phyloP scores from a whole-genome alignment of 495 filamentous ascomycete genomes.

The Talaromyces liani region DNA sequence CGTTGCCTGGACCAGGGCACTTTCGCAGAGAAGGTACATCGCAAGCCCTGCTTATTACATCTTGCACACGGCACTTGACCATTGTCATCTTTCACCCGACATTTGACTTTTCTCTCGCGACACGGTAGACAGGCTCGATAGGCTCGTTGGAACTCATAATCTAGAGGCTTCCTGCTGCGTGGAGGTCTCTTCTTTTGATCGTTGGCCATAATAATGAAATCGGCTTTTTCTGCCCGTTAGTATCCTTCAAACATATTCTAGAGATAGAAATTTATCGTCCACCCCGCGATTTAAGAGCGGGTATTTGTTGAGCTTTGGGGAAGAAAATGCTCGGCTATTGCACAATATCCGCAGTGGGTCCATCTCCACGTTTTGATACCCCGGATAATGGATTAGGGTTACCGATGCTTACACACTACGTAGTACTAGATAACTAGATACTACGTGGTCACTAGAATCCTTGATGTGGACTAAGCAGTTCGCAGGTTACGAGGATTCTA shows the following conservation, averaged over 20 bases:
- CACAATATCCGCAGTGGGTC: neutral
- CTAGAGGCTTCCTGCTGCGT: slow-evolving; percentile 8
- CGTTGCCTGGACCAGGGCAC: slow-evolving; percentile 17
- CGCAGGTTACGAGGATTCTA: too few species aligned
- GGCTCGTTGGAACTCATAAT: slow-evolving; percentile 19
- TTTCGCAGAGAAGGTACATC: slow-evolving; percentile 17
- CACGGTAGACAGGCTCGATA: slow-evolving; percentile 25
- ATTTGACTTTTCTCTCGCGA: slow-evolving; percentile 22
- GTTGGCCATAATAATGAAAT: neutral
- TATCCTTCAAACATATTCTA: neutral
- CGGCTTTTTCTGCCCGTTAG: neutral
- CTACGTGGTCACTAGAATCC: too few species aligned
- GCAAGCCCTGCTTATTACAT: slow-evolving; percentile 14
- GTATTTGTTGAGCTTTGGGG: neutral
- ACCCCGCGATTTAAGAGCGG: neutral
- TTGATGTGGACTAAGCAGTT: too few species aligned
- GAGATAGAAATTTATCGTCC: neutral
- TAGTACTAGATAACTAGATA: too few species aligned
- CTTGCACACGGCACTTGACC: slow-evolving; percentile 13
- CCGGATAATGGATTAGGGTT: too few species aligned
- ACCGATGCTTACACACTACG: too few species aligned
- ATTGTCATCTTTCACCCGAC: slow-evolving; percentile 9
- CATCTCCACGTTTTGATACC: too few species aligned
- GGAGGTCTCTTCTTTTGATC: slow-evolving; percentile 1
- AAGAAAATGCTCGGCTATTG: neutral